These are phyloP conservation scores for Malassezia cuniculi DNA, from an alignment of 1,284 basidiomycete species.

Conservation along the genomic window DNA sequence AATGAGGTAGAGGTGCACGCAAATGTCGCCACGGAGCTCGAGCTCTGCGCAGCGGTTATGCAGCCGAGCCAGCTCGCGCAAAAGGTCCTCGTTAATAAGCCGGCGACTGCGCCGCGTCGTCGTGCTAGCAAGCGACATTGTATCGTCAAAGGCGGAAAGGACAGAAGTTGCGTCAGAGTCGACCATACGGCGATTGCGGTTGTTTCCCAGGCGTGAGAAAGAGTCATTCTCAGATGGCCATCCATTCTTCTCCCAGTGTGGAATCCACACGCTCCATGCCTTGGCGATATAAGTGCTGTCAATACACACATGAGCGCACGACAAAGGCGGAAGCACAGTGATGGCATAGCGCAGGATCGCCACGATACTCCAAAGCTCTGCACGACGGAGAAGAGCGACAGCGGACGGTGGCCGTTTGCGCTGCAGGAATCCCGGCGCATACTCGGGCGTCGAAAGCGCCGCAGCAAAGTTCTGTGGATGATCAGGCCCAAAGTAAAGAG, in stretches of 20 bases:
- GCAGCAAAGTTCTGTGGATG: constrained; percentile 25
- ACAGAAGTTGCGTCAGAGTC: background rate
- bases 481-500: constrained; percentile 24
- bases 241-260: constrained; percentile 29
- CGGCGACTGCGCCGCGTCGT: too few relatives aligned
- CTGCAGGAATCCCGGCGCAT: too few relatives aligned
- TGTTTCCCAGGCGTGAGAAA: background rate
- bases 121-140: too few relatives aligned
- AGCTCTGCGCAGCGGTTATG: constrained; percentile 21
- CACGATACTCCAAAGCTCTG: constrained; percentile 25
- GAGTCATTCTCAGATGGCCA: constrained; percentile 27
- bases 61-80: constrained; percentile 32
- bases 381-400: constrained; percentile 21
- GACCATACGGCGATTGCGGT: background rate
- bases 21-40: constrained; percentile 18
- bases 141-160: too few relatives aligned
- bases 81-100: constrained; percentile 31
- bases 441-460: too few relatives aligned
- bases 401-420: constrained; percentile 21
- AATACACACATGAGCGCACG: constrained; percentile 34
- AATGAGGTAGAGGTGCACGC: constrained; percentile 34
- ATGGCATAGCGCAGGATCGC: constrained; percentile 23
- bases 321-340: constrained; percentile 18
- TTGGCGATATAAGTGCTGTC: constrained; percentile 36
- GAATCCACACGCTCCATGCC: constrained; percentile 38